A percentile compares a stretch with the other conserved stretches of the same genome.
phyloP scores from a whole-genome alignment of 257 asterid genomes.

The Solanum arcanum region DNA sequence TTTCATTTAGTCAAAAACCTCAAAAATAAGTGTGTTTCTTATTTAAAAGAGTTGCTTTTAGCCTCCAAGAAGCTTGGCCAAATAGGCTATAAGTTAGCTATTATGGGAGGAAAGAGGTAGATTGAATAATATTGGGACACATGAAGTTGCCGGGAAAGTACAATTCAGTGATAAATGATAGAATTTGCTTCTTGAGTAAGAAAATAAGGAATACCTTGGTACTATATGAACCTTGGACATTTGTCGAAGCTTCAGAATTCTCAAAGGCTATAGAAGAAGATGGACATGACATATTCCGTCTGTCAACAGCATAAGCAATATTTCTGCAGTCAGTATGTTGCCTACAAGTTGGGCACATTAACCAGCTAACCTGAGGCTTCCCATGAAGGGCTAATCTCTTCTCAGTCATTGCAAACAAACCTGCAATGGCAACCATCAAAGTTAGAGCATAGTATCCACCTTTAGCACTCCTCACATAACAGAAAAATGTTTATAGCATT shows the following conservation, averaged over 20 bases:
- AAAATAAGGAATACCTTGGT: slow-evolving; percentile 49
- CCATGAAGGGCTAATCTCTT: slow-evolving; percentile 37
- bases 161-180: neutral
- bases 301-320: slow-evolving; percentile 81
- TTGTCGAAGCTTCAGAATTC: slow-evolving; percentile 42
- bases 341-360: slow-evolving; percentile 93
- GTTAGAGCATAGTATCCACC: neutral
- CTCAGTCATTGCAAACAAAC: slow-evolving; percentile 84
- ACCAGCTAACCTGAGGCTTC: slow-evolving; percentile 37
- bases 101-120: neutral
- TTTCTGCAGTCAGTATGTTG: slow-evolving; percentile 70
- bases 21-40: neutral
- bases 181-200: neutral
- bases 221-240: slow-evolving; percentile 87
- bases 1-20: neutral
- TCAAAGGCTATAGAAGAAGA: slow-evolving; percentile 15
- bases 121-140: neutral
- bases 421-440: slow-evolving; percentile 22
- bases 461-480: neutral
- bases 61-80: neutral
- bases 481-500: neutral
- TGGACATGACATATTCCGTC: slow-evolving; percentile 17
- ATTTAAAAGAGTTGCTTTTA: neutral
- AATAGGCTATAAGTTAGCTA: neutral
- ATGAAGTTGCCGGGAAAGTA: neutral